A percentile compares a stretch with the other conserved stretches of the same genome.
Conservation (phyloP, 2,329 filamentous ascomycete species). For the Apiospora marii region DNA sequence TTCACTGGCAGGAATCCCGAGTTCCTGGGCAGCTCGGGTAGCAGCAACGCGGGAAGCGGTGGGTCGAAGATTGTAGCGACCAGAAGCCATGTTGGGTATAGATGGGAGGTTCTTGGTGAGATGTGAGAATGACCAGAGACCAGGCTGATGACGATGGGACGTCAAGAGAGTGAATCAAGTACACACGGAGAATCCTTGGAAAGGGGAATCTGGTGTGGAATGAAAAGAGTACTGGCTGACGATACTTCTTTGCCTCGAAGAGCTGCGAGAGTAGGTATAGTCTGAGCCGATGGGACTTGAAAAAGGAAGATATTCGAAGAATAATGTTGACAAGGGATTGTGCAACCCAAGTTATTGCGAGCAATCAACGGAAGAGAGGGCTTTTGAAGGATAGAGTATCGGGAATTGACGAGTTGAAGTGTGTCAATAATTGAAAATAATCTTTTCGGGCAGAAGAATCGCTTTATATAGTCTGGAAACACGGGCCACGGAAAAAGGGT, state of each 20-base stretch:
- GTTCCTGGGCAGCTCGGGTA: constrained; percentile 12
- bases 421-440: too few relatives aligned
- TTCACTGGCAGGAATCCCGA: background rate
- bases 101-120: background rate
- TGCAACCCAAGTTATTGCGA: too few relatives aligned
- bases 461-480: background rate
- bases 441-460: background rate
- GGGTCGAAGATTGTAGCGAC: background rate
- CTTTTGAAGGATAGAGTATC: background rate
- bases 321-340: background rate
- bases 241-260: background rate
- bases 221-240: background rate
- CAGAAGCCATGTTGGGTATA: background rate
- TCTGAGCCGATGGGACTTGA: background rate
- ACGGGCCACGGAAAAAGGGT: background rate
- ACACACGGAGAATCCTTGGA: background rate
- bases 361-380: background rate
- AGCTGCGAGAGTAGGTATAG: background rate
- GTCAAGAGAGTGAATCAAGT: background rate
- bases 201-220: background rate
- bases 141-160: background rate
- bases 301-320: background rate
- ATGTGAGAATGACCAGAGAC: background rate
- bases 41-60: background rate
- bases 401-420: background rate